These are phyloP conservation scores for Solanum chilense DNA, from an alignment of 257 asterid genomes.

Conservation along the genomic window DNA sequence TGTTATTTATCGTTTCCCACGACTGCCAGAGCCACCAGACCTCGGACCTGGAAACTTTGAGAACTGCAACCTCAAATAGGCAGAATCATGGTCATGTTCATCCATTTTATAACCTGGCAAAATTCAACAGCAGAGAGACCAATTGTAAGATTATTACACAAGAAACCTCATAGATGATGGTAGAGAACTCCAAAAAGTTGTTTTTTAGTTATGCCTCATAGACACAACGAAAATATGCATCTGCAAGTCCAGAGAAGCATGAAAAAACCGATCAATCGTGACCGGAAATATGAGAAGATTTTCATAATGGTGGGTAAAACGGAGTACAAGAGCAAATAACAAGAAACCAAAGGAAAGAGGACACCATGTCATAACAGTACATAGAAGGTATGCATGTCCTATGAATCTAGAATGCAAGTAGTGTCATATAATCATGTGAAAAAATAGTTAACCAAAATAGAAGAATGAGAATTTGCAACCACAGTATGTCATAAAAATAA, in stretches of 20 bases:
- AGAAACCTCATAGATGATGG: background rate
- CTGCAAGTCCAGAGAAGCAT: background rate
- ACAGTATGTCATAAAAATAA: background rate
- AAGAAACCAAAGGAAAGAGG: background rate
- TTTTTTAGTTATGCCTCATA: background rate
- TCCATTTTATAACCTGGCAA: conserved; percentile 47
- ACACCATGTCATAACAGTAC: background rate
- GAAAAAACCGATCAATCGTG: background rate
- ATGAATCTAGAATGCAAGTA: background rate
- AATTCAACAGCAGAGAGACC: background rate
- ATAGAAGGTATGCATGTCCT: background rate
- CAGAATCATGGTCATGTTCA: conserved; percentile 35
- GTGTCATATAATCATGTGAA: background rate
- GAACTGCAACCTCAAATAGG: conserved; percentile 37
- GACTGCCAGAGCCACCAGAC: conserved; percentile 22
- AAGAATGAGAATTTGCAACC: background rate
- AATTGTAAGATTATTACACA: background rate
- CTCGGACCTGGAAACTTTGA: conserved; percentile 45
- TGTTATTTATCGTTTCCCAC: conserved; percentile 24
- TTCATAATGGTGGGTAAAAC: background rate
- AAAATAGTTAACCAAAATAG: background rate
- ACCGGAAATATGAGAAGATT: background rate
- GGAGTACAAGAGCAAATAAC: background rate
- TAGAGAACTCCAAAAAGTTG: background rate
- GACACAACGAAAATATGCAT: background rate